Conservation (phyloP, 371 early-diverging fungal species). For the Mucor velutinosus region DNA sequence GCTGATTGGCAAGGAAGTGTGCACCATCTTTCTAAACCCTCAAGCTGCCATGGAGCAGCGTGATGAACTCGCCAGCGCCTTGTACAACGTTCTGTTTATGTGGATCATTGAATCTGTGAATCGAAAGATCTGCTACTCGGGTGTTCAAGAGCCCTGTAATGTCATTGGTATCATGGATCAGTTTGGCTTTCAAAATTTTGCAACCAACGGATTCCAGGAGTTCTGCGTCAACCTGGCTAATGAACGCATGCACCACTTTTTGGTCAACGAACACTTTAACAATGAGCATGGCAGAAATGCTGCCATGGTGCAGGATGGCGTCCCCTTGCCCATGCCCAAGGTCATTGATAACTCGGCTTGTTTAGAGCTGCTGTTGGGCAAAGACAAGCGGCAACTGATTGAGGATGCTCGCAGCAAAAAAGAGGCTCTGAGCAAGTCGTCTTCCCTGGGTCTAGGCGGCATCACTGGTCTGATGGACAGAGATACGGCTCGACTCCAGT, state of each 20-base stretch:
- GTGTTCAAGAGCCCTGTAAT: conserved; percentile 64
- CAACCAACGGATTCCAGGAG: conserved; percentile 66
- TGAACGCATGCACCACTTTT: conserved; percentile 79
- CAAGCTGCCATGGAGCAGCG: conserved; percentile 55
- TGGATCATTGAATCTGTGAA: conserved; percentile 54
- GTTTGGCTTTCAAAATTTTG: conserved; percentile 61
- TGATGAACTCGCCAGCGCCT: conserved; percentile 39
- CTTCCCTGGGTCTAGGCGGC: conserved; percentile 35
- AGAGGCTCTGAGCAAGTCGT: conserved; percentile 18
- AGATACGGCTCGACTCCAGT: conserved; percentile 43
- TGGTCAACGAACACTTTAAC: conserved; percentile 62
- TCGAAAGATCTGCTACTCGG: conserved; percentile 40
- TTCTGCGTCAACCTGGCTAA: conserved; percentile 84
- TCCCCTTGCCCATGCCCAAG: conserved; percentile 51
- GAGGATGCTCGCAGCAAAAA: conserved; percentile 12
- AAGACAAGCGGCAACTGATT: conserved; percentile 16
- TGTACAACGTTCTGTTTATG: conserved; percentile 44
- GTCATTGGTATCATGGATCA: conserved; percentile 80
- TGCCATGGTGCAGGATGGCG: conserved; percentile 42
- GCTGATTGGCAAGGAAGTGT: conserved; percentile 58
- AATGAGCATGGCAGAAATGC: conserved; percentile 55
- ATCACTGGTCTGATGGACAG: conserved; percentile 66
- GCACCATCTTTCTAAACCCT: conserved; percentile 63
- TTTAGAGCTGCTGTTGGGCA: conserved; percentile 54
- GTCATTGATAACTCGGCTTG: conserved; percentile 56